Base-by-base conservation (phyloP, 257 asterid species). In the Solanum pinnatisectum region DNA sequence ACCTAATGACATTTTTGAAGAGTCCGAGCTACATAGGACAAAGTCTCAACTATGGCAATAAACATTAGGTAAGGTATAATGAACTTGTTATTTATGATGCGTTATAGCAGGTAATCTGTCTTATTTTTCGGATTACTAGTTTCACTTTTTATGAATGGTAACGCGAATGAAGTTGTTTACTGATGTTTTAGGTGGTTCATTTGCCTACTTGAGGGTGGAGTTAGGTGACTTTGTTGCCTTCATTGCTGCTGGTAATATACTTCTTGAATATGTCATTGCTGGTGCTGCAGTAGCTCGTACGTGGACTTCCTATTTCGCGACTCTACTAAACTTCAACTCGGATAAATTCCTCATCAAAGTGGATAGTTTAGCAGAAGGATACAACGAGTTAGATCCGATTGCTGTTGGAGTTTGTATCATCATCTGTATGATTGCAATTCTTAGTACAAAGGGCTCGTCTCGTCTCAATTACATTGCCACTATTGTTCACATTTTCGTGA, bases 271-370 rank as follows among this genome's bases (percentile, higher is more conserved):
- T 82, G 86, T 49, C 27, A 82, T 82, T 46, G 86, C 70, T 82
- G 86, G 86, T 82, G 86, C 86, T 30, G 86, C 86, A 18, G 86
- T 82, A 32, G 86, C 86, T 82, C 86, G 86, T 82, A 46, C 86
- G 15, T 82, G 70, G 86, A 82, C 86, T 49, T 82, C 70, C 20
- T 82, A 82, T 82, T 82, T 82, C 63, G 44, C 86, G 14, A 82
- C 86, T 46, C 70, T 49, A 46, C 86, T 82, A 27, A 82, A 82
- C 86, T 82, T 46, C 42, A 49, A 6, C 86, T 82, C 85, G 2
- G 32, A 82, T 0, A 82, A 49, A 49, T 82, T 82, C 44, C 70
- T 82, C 70, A 32, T 82, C 86, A 82, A 82, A n/a, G 86, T 82
- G 42, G 16, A 49, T 6, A 30, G 85, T 49, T 81, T 81, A 81